Base-by-base conservation (phyloP, 2,329 filamentous ascomycete species). In the Fusarium xyrophilum region DNA sequence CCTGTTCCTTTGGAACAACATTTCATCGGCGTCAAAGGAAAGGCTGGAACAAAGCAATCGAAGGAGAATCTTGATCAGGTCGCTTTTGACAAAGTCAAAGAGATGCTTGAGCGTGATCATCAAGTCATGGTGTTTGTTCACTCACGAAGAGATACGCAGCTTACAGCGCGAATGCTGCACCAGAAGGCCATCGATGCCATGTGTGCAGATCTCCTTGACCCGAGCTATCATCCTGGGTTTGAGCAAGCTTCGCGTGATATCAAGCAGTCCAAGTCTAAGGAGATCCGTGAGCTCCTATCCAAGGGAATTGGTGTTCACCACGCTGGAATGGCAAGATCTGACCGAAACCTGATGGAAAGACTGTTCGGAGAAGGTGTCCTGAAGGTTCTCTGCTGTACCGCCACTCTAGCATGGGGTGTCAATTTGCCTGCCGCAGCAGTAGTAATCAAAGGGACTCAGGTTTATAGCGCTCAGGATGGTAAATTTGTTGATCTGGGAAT, bases 71-170 rank as follows among this genome's bases (percentile, higher is more conserved):
- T 99, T 30, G 96, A 99, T 72, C 85, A 85, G 27, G 89, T 93
- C 5, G 89, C 93, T 0, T 99, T 96, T 76, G 94, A 98, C 70
- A 99, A 99, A 77, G 93, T 97, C 47, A 91, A 89, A 71, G 91
- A 96, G 54, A 97, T 99, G 94, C 84, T 99, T 6, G 88, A 93
- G 75, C 83, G 85, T 61, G 94, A 92, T n/a, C 96, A 99, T 74
- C 96, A 99, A 78, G 87, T 99, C 70, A 99, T 99, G 96, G 95
- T 99, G 0, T 99, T 99, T 78, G 96, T 99, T 14, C 96, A 99
- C 78, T 97, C 95, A 2, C 87, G 96, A 28, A 94, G 97, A 76
- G 96, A 99, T 73, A 99, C 96, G 0, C 88, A 97, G 70, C 87
- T 91, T 65, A 96, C 95, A 3, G 94, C 96, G 46, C 91, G 92